Percentiles rank a stretch among this genome's conserved stretches.
Conservation (phyloP, 306 rosid species). For the Inga laurina region DNA sequence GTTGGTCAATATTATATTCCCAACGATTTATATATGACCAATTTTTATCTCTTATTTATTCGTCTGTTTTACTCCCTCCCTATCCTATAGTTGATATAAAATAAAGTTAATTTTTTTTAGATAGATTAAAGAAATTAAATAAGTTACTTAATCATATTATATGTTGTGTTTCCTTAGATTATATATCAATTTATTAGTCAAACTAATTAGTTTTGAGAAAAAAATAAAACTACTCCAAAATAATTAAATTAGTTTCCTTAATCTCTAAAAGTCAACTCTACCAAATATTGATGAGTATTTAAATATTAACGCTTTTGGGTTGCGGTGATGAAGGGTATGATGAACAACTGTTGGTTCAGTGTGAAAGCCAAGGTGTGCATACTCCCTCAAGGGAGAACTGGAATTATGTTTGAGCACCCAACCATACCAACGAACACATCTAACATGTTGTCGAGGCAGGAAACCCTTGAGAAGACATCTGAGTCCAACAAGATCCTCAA, state of each 20-base stretch:
- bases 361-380: slow-evolving; percentile 65
- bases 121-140: no score
- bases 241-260: no score
- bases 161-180: no score
- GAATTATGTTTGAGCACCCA: slow-evolving; percentile 77
- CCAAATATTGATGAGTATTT: no score
- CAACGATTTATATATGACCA: background rate
- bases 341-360: slow-evolving; percentile 92
- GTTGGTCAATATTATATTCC: background rate
- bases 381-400: slow-evolving; percentile 59
- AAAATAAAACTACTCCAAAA: no score
- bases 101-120: no score
- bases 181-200: no score
- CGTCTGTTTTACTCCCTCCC: background rate
- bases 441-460: slow-evolving; percentile 87
- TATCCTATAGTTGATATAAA: no score
- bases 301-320: background rate
- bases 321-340: slow-evolving; percentile 68
- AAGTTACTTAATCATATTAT: no score
- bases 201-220: no score
- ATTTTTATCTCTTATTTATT: background rate
- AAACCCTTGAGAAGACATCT: slow-evolving; percentile 41
- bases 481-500: slow-evolving; percentile 43
- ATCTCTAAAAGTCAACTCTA: no score
- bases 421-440: slow-evolving; percentile 71